Evolutionary conservation across 768 basidiomycete species (phyloP).

Genomic region (Suillus spraguei): DNA sequence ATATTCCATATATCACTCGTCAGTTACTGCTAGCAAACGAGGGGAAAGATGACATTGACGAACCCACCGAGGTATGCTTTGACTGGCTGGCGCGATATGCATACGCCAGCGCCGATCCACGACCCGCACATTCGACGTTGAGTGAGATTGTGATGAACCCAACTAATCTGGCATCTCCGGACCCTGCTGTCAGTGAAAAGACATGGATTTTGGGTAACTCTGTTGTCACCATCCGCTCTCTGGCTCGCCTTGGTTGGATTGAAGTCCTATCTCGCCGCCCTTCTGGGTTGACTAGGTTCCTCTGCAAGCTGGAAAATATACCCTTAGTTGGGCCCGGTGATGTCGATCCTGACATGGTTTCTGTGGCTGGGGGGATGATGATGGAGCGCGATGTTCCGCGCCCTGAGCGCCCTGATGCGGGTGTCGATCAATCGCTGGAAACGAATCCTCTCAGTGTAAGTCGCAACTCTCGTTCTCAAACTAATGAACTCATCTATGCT

Average conservation of each 20-base stretch:
- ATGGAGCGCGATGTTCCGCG: constrained; percentile 58
- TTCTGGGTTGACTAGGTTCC: constrained; percentile 84
- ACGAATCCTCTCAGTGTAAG: constrained; percentile 4
- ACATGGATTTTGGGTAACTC: constrained; percentile 88
- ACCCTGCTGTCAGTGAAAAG: constrained; percentile 58
- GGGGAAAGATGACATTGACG: constrained; percentile 72
- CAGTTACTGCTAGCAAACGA: constrained; percentile 88
- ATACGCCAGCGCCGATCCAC: constrained; percentile 91
- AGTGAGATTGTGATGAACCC: constrained; percentile 78
- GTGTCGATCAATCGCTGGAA: not conserved
- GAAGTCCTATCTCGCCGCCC: constrained; percentile 84
- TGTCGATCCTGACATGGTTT: constrained; percentile 76
- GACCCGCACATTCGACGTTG: constrained; percentile 78
- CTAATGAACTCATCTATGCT: not conserved
- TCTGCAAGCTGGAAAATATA: constrained; percentile 87
- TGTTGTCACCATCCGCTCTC: constrained; percentile 77
- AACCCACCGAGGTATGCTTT: constrained; percentile 93
- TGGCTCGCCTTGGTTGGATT: constrained; percentile 82
- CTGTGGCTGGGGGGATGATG: constrained; percentile 71
- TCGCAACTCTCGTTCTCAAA: not conserved
- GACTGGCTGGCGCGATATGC: constrained; percentile 97
- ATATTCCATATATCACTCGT: constrained; percentile 84
- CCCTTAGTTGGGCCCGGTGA: constrained; percentile 85
- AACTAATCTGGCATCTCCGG: constrained; percentile 32
- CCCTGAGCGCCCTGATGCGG: constrained; percentile 30